Evolutionary conservation across 768 basidiomycete genomes (phyloP).

Genomic region (Serendipita sp.): DNA sequence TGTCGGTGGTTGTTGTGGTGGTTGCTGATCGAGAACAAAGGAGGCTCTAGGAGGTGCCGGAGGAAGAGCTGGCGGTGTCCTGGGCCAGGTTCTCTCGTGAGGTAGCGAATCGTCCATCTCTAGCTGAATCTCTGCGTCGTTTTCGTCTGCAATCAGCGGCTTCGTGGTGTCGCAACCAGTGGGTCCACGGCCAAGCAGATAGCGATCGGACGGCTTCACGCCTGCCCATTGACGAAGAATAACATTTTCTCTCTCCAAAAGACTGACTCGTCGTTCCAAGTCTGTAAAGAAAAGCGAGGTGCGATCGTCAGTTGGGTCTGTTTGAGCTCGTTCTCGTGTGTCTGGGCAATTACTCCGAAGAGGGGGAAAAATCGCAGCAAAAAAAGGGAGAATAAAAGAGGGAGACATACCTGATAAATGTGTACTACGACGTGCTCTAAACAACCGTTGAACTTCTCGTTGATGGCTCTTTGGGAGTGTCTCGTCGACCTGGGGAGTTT

Average conservation of each 20-base stretch:
- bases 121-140: background rate
- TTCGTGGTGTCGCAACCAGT: background rate
- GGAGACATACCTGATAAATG: background rate
- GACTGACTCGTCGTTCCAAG: background rate
- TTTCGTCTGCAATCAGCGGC: background rate
- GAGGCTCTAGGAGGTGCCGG: background rate
- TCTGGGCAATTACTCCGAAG: background rate
- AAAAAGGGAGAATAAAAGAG: background rate
- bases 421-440: constrained; percentile 1
- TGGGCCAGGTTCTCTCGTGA: background rate
- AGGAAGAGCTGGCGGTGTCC: background rate
- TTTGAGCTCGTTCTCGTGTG: background rate
- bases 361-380: background rate
- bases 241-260: background rate
- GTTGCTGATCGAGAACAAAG: background rate
- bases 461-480: constrained; percentile 6
- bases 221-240: constrained; percentile 1
- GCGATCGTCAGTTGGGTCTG: too few species aligned
- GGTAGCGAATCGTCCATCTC: background rate
- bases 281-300: background rate
- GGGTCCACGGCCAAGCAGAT: background rate
- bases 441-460: background rate
- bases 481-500: background rate
- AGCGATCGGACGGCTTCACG: background rate
- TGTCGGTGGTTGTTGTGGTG: background rate